Evolutionary conservation across 2,329 filamentous ascomycete genomes (phyloP).

Genomic region (Pseudogymnoascus sp.): DNA sequence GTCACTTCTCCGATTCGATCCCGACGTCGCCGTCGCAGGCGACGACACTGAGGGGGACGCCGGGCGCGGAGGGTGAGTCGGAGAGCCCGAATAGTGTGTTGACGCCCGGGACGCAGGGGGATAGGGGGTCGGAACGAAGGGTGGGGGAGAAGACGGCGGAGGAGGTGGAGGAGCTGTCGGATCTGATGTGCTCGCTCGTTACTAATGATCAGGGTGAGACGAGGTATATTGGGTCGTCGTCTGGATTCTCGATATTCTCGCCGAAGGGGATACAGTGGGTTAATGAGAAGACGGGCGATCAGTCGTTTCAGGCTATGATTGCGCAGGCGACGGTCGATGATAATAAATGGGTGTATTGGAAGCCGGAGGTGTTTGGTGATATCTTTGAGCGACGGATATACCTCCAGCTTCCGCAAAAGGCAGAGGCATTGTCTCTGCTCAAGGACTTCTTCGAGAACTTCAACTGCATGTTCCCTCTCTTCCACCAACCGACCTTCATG

Average conservation of each 20-base stretch:
- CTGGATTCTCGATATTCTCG: constrained; percentile 97
- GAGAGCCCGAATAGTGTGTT: constrained; percentile 42
- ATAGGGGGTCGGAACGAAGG: constrained; percentile 26
- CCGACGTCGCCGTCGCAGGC: constrained; percentile 22
- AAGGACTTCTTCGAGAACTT: constrained; percentile 98
- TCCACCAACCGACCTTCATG: constrained; percentile 98
- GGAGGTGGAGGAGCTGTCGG: constrained; percentile 80
- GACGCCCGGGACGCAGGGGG: constrained; percentile 35
- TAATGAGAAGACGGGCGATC: constrained; percentile 94
- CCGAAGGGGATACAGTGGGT: constrained; percentile 98
- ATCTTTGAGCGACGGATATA: constrained; percentile 82
- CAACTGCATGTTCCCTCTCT: constrained; percentile 97
- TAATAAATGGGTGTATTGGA: constrained; percentile 96
- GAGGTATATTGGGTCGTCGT: constrained; percentile 91
- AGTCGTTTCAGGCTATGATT: constrained; percentile 91
- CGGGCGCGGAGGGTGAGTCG: constrained; percentile 34
- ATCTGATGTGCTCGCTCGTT: constrained; percentile 98
- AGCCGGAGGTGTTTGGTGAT: constrained; percentile 92
- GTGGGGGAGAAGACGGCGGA: constrained; percentile 47
- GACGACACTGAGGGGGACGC: constrained; percentile 28
- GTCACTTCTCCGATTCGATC: constrained; percentile 19
- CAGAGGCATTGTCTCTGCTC: constrained; percentile 79
- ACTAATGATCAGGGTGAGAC: constrained; percentile 94
- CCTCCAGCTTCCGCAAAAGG: constrained; percentile 65
- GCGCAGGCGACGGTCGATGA: constrained; percentile 83